Conservation (phyloP, 192 early-diverging fungal genomes). For the Phlyctochytrium arcticum region DNA sequence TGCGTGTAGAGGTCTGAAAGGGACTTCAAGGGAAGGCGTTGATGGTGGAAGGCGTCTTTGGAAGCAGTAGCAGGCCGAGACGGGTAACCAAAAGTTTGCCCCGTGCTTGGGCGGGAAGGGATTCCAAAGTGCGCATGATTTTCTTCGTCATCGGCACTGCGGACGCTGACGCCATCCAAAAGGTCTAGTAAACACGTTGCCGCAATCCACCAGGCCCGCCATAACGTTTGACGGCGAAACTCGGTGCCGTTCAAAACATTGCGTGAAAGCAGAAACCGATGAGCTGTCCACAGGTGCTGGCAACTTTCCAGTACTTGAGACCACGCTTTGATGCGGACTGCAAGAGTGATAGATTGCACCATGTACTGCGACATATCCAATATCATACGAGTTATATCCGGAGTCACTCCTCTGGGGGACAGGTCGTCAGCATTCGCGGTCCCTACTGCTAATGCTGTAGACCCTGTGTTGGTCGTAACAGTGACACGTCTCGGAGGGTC, state of each 20-base stretch:
- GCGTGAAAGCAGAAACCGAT: slow-evolving; percentile 10
- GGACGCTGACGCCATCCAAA: slow-evolving; percentile 20
- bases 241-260: slow-evolving; percentile 18
- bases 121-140: background rate
- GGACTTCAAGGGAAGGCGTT: slow-evolving; percentile 7
- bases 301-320: slow-evolving; percentile 22
- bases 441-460: too few relatives aligned
- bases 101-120: slow-evolving; percentile 1
- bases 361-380: slow-evolving; percentile 36
- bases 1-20: slow-evolving; percentile 6
- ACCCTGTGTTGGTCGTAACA: background rate
- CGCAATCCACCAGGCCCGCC: slow-evolving; percentile 37
- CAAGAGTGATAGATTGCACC: slow-evolving; percentile 40
- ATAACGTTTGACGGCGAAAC: slow-evolving; percentile 28
- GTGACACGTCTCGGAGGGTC: background rate
- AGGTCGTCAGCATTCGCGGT: background rate
- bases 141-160: slow-evolving; percentile 2
- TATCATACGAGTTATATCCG: slow-evolving; percentile 8
- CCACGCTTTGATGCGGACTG: slow-evolving; percentile 28
- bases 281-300: slow-evolving; percentile 30
- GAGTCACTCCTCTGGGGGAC: background rate
- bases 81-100: slow-evolving; percentile 2
- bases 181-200: slow-evolving; percentile 33
- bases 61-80: slow-evolving; percentile 12
- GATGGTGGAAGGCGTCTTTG: background rate